Conservation (phyloP, 1,139 yeast species). For the Scheffersomyces cryptocercus region DNA sequence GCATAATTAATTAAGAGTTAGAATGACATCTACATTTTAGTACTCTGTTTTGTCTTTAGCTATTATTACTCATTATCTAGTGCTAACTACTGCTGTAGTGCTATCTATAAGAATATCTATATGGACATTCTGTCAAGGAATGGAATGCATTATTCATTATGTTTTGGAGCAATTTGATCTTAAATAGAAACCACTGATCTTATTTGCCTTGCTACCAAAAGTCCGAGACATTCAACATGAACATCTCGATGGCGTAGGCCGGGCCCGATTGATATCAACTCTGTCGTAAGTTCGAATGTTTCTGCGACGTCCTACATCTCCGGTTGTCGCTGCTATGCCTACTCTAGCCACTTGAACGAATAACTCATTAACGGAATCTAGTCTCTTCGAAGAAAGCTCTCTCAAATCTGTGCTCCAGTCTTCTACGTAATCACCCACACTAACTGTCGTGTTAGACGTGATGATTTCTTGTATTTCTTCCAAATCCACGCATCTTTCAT, state of each 20-base stretch:
- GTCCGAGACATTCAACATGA: conserved; percentile 17
- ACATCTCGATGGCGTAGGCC: conserved; percentile 16
- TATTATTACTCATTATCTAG: too few relatives aligned
- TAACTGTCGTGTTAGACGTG: conserved; percentile 24
- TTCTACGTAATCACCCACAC: conserved; percentile 34
- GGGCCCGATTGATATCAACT: conserved; percentile 31
- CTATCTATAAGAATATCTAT: too few relatives aligned
- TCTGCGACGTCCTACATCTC: conserved; percentile 12
- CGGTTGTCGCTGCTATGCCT: conserved; percentile 29
- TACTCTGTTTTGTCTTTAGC: too few relatives aligned
- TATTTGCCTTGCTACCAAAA: too few relatives aligned
- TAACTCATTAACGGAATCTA: conserved; percentile 37
- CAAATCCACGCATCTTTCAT: conserved; percentile 41
- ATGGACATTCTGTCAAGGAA: too few relatives aligned
- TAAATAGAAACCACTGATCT: too few relatives aligned
- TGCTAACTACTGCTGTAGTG: too few relatives aligned
- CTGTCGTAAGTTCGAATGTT: conserved; percentile 40
- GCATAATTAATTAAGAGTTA: too few relatives aligned
- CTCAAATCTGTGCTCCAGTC: conserved; percentile 45
- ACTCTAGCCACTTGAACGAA: conserved; percentile 47
- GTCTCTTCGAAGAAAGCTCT: conserved; percentile 46
- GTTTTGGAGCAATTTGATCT: too few relatives aligned
- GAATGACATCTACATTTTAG: too few relatives aligned
- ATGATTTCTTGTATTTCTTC: conserved; percentile 45
- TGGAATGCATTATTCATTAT: too few relatives aligned